Evolutionary conservation across 176 grass and related monocot genomes (phyloP).

Genomic region (Hyparrhenia diplandra): DNA sequence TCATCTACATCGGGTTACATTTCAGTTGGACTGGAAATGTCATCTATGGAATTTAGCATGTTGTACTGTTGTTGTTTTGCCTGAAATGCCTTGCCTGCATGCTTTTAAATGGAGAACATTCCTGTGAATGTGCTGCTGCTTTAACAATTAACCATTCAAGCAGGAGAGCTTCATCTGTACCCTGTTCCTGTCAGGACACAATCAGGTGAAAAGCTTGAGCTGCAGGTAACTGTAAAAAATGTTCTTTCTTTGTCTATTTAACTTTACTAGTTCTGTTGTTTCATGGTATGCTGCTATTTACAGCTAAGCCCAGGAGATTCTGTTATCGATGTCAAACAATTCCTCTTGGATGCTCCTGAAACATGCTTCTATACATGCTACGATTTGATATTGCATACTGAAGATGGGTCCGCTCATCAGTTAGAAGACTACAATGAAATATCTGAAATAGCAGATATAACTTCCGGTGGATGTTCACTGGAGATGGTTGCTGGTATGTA

Average conservation of each 20-base stretch:
- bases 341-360: constrained; percentile 92
- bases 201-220: constrained; percentile 89
- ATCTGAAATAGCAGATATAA: constrained; percentile 90
- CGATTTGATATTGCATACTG: constrained; percentile 75
- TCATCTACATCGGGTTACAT: background rate
- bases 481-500: constrained; percentile 85
- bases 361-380: constrained; percentile 99
- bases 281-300: constrained; percentile 31
- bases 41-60: background rate
- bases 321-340: constrained; percentile 95
- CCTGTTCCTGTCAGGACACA: constrained; percentile 76
- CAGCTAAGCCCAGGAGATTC: constrained; percentile 94
- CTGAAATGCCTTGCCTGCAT: background rate
- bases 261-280: background rate
- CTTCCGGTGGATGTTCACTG: constrained; percentile 72
- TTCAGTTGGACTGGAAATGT: background rate
- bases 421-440: constrained; percentile 99
- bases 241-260: background rate
- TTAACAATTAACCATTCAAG: background rate
- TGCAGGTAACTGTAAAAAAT: constrained; percentile 56
- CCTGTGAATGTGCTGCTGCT: background rate
- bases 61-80: background rate
- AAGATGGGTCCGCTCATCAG: constrained; percentile 75
- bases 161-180: constrained; percentile 88
- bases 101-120: background rate